These are phyloP conservation scores for Wakefieldia striispora DNA, from an alignment of 768 basidiomycete genomes.

Conservation along the genomic window DNA sequence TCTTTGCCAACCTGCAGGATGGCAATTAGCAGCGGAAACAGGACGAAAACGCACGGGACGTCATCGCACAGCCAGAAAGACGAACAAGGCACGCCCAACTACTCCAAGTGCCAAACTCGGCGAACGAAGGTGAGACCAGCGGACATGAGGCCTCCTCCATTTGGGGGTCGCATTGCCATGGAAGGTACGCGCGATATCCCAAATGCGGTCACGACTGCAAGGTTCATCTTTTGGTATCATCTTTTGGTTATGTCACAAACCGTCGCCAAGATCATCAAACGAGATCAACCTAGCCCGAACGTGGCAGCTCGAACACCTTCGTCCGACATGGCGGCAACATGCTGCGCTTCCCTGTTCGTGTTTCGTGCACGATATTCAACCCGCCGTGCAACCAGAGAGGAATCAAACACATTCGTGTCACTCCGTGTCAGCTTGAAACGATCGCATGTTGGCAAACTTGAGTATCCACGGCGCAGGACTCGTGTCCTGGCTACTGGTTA, in stretches of 20 bases:
- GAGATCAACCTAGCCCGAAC: conserved; percentile 10
- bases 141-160: not conserved
- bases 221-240: conserved; percentile 14
- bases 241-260: conserved; percentile 2
- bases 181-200: conserved; percentile 3
- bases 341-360: conserved; percentile 13
- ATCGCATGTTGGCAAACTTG: conserved; percentile 4
- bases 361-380: conserved; percentile 22
- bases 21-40: not conserved
- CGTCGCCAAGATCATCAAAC: conserved; percentile 3
- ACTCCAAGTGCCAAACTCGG: not conserved
- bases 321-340: conserved; percentile 7
- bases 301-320: conserved; percentile 13
- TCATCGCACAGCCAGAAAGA: not conserved
- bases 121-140: conserved; percentile 4
- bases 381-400: conserved; percentile 14
- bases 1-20: not conserved
- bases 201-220: conserved; percentile 8
- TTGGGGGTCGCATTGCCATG: conserved; percentile 4
- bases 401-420: conserved; percentile 2
- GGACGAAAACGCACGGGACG: not conserved
- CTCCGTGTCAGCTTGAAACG: conserved; percentile 17
- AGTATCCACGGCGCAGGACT: not conserved
- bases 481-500: not conserved
- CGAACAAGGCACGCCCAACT: not conserved